These are phyloP conservation scores for Populus alba DNA, from an alignment of 345 rosid species.

Conservation along the genomic window DNA sequence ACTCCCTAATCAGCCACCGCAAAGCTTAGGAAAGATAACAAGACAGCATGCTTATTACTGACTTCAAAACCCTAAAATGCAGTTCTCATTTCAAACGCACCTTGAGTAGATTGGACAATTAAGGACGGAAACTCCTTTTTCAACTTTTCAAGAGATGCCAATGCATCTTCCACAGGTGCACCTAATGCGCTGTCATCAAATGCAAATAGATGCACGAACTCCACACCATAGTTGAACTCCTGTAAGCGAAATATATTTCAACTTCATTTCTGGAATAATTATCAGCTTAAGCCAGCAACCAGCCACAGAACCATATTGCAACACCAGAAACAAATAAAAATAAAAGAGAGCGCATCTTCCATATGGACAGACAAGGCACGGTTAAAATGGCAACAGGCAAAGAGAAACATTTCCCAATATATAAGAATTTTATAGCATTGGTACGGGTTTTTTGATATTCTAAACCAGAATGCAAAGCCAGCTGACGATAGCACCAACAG, in stretches of 20 bases:
- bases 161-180: conserved; percentile 57
- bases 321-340: not conserved
- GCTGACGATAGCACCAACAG: not conserved
- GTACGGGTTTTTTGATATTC: not conserved
- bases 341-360: not conserved
- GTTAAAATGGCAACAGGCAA: not conserved
- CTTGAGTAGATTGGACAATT: conserved; percentile 75
- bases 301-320: not conserved
- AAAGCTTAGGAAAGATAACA: not conserved
- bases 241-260: conserved; percentile 27
- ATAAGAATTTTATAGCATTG: not conserved
- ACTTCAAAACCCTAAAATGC: not conserved
- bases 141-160: conserved; percentile 49
- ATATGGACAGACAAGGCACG: not conserved
- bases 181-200: conserved; percentile 50
- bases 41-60: conserved; percentile 4
- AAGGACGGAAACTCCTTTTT: conserved; percentile 56
- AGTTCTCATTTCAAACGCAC: conserved; percentile 27
- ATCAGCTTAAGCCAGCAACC: not conserved
- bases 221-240: conserved; percentile 83
- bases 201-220: conserved; percentile 68
- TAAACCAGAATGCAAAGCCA: not conserved
- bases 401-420: not conserved
- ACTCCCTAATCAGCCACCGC: not conserved
- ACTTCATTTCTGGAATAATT: conserved; percentile 13